Percentiles rank a stretch among this genome's conserved stretches.
Evolutionary conservation across 305 asterid species (phyloP).

Genomic region (Fraxinus greggii): DNA sequence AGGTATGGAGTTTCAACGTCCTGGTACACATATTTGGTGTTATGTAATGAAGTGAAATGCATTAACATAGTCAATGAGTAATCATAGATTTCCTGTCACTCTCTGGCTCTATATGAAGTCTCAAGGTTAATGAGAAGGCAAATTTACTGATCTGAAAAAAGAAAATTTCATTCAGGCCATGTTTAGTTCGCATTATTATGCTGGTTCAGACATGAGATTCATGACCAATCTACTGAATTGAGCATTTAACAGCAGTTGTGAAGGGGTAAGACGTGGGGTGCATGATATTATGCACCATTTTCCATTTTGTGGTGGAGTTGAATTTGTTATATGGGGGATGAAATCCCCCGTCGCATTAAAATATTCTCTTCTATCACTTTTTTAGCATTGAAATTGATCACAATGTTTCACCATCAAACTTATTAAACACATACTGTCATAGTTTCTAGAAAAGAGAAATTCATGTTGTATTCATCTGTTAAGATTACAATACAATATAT

Average conservation of each 20-base stretch:
- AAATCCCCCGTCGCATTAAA: not conserved
- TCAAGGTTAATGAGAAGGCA: not conserved
- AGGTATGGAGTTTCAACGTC: conserved; percentile 42
- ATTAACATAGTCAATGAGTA: not conserved
- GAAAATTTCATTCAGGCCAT: not conserved
- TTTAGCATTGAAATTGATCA: not conserved
- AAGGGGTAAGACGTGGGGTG: not conserved
- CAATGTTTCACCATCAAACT: not conserved
- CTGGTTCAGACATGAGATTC: not conserved
- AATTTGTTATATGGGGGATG: not conserved
- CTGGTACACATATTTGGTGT: conserved; percentile 44
- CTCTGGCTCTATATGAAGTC: not conserved
- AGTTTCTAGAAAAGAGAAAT: not conserved
- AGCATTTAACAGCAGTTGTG: not conserved
- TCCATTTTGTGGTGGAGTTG: not conserved
- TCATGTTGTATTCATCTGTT: not conserved
- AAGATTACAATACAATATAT: not conserved
- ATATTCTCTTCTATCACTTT: not conserved
- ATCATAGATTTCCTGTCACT: not conserved
- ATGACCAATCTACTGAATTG: not conserved
- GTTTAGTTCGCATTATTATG: not conserved
- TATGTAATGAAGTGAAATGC: not conserved
- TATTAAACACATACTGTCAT: not conserved
- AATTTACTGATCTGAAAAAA: not conserved
- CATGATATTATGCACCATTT: not conserved